Evolutionary conservation across 352 stramenopile genomes (phyloP), one percentile per base, ranked within the genome.

Genomic region (Peronospora tabacina): DNA sequence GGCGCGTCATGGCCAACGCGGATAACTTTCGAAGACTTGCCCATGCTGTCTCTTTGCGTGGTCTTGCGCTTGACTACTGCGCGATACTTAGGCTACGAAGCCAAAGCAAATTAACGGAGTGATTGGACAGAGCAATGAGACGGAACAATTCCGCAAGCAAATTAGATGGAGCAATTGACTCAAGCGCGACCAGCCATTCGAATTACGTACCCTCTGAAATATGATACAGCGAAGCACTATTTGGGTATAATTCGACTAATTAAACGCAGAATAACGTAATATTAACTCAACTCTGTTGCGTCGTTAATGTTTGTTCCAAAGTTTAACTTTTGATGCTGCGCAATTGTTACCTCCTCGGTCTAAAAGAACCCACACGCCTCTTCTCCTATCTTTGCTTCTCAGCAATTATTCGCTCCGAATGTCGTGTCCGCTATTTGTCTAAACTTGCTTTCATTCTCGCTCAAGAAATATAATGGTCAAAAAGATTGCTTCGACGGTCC

Each of bases 1-100:
- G 81, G 78, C 29, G 81, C 81, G 37, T 92, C 81, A 33, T 74
- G 52, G 30, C 80, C 80, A 37, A 91, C 72, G 43, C 72, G 75
- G 47, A 91, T 85, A 44, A 88, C 69, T 61, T 86, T 91, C 17
- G 70, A 57, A 37, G 66, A 59, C 70, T 90, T 90, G 55, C 49
- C 61, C 80, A 90, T 90, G 42, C 19, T 52, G 36, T 52, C 41
- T 61, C 16, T 52, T 13, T 52, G 28, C 45, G 22, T 52, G 9
- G 15, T 6, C 5, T 22, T 40, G 26, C 44, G 29, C 20, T 55
- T 28, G 3, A 39, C 20, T 45, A 16, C 44, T 44, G n/a, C 29
- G 17, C 3, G 24, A 37, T 17, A 36, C 20, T 49, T 47, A 40
- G 51, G 52, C 48, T 54, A 34, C 20, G 44, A 54, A 49, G 44